Evolutionary conservation across 441 rosid species (phyloP).

Genomic region (Brassica hybrid): DNA sequence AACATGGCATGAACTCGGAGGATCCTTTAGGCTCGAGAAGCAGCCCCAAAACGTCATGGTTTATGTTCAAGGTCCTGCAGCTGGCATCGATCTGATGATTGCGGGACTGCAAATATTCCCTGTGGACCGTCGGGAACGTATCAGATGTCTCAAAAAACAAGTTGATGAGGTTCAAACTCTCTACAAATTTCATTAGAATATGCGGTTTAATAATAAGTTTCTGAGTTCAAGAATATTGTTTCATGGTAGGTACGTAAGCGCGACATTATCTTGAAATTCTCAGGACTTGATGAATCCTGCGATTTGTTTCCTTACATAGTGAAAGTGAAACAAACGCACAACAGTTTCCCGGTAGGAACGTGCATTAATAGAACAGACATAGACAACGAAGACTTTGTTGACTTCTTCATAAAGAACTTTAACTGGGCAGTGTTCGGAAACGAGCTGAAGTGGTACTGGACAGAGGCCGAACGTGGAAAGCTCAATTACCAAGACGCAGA

Average conservation of each 20-base stretch:
- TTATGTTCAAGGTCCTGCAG: slow-evolving; percentile 83
- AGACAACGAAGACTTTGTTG: slow-evolving; percentile 91
- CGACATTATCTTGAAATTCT: slow-evolving; percentile 68
- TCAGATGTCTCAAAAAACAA: slow-evolving; percentile 62
- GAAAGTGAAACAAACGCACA: slow-evolving; percentile 66
- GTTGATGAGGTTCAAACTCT: slow-evolving; percentile 61
- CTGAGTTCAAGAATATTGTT: slow-evolving; percentile 17
- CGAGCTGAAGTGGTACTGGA: slow-evolving; percentile 93
- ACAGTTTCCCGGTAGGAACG: slow-evolving; percentile 82
- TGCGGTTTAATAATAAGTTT: not conserved
- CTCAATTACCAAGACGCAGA: slow-evolving; percentile 88
- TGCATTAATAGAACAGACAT: slow-evolving; percentile 77
- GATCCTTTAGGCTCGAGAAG: slow-evolving; percentile 89
- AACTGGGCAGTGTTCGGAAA: slow-evolving; percentile 96
- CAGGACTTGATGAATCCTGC: slow-evolving; percentile 47
- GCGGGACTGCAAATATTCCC: slow-evolving; percentile 84
- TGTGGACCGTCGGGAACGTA: slow-evolving; percentile 67
- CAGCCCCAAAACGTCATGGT: slow-evolving; percentile 80
- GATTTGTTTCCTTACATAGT: slow-evolving; percentile 54
- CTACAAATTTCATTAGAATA: not conserved
- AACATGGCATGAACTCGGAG: slow-evolving; percentile 85
- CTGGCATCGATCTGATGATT: slow-evolving; percentile 80
- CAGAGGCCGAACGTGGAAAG: slow-evolving; percentile 78
- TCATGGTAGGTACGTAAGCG: slow-evolving; percentile 76
- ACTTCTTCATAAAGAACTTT: slow-evolving; percentile 75